Evolutionary conservation across 2,329 filamentous ascomycete species (phyloP).

Genomic region (Herpotrichia juniperi): DNA sequence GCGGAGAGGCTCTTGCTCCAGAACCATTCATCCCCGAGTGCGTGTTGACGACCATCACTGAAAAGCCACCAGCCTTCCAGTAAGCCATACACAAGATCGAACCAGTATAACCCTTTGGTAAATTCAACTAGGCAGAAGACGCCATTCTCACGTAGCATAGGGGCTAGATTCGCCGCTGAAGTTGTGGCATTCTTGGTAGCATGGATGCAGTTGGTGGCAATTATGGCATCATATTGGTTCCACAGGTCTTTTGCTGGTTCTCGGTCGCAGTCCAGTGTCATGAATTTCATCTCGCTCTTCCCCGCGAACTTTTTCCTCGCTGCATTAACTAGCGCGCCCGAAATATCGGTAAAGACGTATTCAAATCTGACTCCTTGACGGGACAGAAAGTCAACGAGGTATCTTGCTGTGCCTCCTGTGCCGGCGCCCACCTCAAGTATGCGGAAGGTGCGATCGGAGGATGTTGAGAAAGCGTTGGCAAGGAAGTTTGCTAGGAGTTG

Average conservation of each 20-base stretch:
- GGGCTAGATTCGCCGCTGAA: conserved; percentile 23
- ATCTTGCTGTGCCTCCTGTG: conserved; percentile 46
- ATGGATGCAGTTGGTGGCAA: conserved; percentile 42
- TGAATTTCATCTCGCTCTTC: conserved; percentile 40
- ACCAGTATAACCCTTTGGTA: conserved; percentile 34
- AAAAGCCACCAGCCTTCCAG: conserved; percentile 51
- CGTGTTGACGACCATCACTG: conserved; percentile 38
- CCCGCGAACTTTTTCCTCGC: conserved; percentile 38
- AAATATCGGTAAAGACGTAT: conserved; percentile 51
- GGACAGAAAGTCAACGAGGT: conserved; percentile 33
- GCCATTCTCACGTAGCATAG: conserved; percentile 35
- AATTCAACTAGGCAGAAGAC: conserved; percentile 39
- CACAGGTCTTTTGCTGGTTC: conserved; percentile 18
- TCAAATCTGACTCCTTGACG: conserved; percentile 34
- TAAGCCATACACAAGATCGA: conserved; percentile 46
- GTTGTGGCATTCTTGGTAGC: conserved; percentile 28
- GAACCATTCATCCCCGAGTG: conserved; percentile 10
- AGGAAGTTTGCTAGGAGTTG: not conserved
- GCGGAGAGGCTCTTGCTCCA: conserved; percentile 29
- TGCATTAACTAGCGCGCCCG: conserved; percentile 41
- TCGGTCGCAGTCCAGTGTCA: conserved; percentile 40
- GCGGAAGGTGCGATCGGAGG: conserved; percentile 18
- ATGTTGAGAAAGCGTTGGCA: conserved; percentile 3
- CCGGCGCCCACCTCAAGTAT: conserved; percentile 49
- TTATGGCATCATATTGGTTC: conserved; percentile 27